Percentiles rank a stretch among this genome's conserved stretches.
Evolutionary conservation across 257 asterid species (phyloP).

Genomic region (Solanum chiquidenum): DNA sequence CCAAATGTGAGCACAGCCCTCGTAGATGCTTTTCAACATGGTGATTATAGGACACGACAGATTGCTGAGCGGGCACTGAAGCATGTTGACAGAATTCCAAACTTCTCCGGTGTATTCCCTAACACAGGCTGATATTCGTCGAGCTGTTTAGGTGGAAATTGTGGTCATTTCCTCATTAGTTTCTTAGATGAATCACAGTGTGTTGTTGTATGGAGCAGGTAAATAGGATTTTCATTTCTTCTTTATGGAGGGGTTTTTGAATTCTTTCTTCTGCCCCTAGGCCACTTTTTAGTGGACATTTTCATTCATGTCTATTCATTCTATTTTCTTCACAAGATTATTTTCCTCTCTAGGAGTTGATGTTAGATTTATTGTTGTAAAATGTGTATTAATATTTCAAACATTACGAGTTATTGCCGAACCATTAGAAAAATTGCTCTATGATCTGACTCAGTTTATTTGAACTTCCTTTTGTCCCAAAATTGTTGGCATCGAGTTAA

Average conservation of each 20-base stretch:
- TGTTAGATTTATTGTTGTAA: neutral
- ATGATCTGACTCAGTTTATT: neutral
- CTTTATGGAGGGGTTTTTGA: constrained; percentile 10
- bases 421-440: neutral
- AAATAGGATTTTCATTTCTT: constrained; percentile 14
- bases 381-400: neutral
- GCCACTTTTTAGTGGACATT: neutral
- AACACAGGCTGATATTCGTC: constrained; percentile 19
- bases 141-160: neutral
- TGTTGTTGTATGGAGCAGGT: constrained; percentile 20
- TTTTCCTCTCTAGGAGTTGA: neutral
- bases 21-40: constrained; percentile 86
- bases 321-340: neutral
- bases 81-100: constrained; percentile 81
- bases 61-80: constrained; percentile 82
- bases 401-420: neutral
- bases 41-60: constrained; percentile 75
- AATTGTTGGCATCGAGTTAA: neutral
- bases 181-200: neutral
- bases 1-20: constrained; percentile 78
- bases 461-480: neutral
- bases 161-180: neutral
- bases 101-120: constrained; percentile 78
- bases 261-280: neutral
- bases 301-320: neutral